These are phyloP conservation scores for Phragmites australis DNA, from an alignment of 176 grass and related monocot genomes.

Conservation along the genomic window DNA sequence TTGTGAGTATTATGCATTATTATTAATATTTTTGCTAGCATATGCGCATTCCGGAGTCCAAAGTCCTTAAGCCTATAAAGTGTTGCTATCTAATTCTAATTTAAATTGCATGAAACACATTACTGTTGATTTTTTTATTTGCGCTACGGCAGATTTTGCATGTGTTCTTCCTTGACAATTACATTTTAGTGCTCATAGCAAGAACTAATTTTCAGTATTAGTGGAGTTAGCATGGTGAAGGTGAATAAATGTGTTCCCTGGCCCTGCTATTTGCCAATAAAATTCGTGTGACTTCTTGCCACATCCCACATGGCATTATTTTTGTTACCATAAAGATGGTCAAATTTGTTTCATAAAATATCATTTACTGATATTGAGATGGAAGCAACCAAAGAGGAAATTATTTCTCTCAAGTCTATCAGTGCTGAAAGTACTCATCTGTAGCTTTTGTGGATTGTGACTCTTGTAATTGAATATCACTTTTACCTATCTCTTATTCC, in stretches of 20 bases:
- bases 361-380: background rate
- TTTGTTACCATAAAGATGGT: background rate
- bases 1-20: conserved; percentile 69
- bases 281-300: conserved; percentile 4
- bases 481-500: conserved; percentile 17
- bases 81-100: background rate
- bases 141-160: background rate
- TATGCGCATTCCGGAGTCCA: conserved; percentile 4
- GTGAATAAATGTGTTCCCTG: conserved; percentile 4
- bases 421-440: conserved; percentile 6
- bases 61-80: background rate
- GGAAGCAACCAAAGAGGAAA: conserved; percentile 8
- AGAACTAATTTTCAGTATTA: conserved; percentile 1
- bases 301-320: background rate
- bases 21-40: conserved; percentile 6
- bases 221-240: background rate
- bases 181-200: conserved; percentile 1
- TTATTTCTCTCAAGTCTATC: background rate
- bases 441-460: conserved; percentile 15
- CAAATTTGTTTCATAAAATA: background rate
- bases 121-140: conserved; percentile 7
- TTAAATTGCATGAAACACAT: background rate
- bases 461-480: background rate
- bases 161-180: conserved; percentile 16
- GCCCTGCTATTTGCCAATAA: background rate